These are phyloP conservation scores for Pyrenochaeta sp. DNA, from an alignment of 2,329 filamentous ascomycete genomes.

Conservation along the genomic window DNA sequence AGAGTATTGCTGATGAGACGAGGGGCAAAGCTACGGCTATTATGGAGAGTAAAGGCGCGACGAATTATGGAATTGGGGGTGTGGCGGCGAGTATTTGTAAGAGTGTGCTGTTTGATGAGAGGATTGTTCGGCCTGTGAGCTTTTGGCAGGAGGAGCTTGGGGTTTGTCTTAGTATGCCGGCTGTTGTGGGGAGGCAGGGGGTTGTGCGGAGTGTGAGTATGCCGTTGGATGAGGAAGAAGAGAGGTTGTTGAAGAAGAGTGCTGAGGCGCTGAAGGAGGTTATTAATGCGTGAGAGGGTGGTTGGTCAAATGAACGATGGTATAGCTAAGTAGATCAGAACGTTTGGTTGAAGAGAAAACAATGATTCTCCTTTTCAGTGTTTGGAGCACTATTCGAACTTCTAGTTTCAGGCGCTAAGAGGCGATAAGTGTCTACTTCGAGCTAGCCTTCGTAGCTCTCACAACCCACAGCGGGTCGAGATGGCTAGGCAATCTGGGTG, in stretches of 20 bases:
- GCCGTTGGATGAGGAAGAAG: slow-evolving; percentile 17
- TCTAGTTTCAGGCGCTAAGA: too few species aligned
- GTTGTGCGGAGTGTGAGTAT: slow-evolving; percentile 18
- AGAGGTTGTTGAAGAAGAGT: slow-evolving; percentile 16
- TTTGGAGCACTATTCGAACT: too few species aligned
- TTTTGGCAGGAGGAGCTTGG: slow-evolving; percentile 20
- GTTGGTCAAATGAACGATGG: background rate
- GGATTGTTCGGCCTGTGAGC: slow-evolving; percentile 21
- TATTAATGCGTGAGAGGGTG: slow-evolving; percentile 6
- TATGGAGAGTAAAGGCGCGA: slow-evolving; percentile 30
- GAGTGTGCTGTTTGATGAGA: slow-evolving; percentile 22
- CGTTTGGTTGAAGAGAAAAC: too few species aligned
- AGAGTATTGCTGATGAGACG: slow-evolving; percentile 17
- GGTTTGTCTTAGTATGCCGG: slow-evolving; percentile 27
- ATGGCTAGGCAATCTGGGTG: slow-evolving; percentile 22
- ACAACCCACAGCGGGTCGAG: slow-evolving; percentile 42
- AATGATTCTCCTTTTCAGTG: too few species aligned
- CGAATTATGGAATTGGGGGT: slow-evolving; percentile 31
- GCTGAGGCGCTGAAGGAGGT: slow-evolving; percentile 23
- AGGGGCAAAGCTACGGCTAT: slow-evolving; percentile 25
- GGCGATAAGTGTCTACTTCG: too few species aligned
- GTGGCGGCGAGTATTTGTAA: slow-evolving; percentile 28
- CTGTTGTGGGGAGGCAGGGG: slow-evolving; percentile 22
- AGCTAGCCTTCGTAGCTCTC: slow-evolving; percentile 24
- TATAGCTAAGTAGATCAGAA: too few species aligned